These are phyloP conservation scores for Colletotrichum endophyticum DNA, from an alignment of 2,329 filamentous ascomycete species.

Conservation along the genomic window DNA sequence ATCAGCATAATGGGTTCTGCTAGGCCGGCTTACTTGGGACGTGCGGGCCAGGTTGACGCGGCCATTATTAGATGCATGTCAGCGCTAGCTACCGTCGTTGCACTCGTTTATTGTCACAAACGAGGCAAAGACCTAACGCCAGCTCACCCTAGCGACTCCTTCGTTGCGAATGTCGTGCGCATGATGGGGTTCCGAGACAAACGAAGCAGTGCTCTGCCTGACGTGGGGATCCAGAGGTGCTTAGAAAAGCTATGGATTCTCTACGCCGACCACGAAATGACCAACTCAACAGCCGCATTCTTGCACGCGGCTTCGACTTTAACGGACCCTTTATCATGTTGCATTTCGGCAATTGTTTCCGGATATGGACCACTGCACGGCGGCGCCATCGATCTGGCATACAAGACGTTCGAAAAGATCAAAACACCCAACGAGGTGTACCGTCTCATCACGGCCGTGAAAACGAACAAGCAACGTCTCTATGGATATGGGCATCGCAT, in stretches of 20 bases:
- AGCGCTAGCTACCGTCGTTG: neutral
- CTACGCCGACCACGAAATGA: slow-evolving; percentile 54
- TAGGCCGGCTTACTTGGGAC: neutral
- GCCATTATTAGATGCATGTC: neutral
- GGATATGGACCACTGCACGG: slow-evolving; percentile 40
- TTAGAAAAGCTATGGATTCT: slow-evolving; percentile 46
- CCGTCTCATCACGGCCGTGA: slow-evolving; percentile 42
- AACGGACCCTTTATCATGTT: slow-evolving; percentile 46
- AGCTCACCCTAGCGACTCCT: slow-evolving; percentile 32
- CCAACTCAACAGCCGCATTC: slow-evolving; percentile 50
- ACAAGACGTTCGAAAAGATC: slow-evolving; percentile 42
- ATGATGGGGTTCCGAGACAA: neutral
- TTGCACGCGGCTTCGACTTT: slow-evolving; percentile 51
- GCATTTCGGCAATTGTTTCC: slow-evolving; percentile 33
- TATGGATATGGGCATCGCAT: slow-evolving; percentile 48
- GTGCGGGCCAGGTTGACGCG: neutral
- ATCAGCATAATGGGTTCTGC: slow-evolving; percentile 21
- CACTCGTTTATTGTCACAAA: slow-evolving; percentile 38
- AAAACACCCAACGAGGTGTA: slow-evolving; percentile 41
- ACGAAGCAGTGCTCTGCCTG: slow-evolving; percentile 17
- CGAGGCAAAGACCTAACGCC: slow-evolving; percentile 37
- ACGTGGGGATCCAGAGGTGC: slow-evolving; percentile 32
- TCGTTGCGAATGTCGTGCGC: slow-evolving; percentile 47
- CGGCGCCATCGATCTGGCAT: slow-evolving; percentile 53
- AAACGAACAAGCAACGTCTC: slow-evolving; percentile 42